These are phyloP conservation scores for Phoenix dactylifera DNA, from an alignment of 176 grass and related monocot genomes.

Conservation along the genomic window DNA sequence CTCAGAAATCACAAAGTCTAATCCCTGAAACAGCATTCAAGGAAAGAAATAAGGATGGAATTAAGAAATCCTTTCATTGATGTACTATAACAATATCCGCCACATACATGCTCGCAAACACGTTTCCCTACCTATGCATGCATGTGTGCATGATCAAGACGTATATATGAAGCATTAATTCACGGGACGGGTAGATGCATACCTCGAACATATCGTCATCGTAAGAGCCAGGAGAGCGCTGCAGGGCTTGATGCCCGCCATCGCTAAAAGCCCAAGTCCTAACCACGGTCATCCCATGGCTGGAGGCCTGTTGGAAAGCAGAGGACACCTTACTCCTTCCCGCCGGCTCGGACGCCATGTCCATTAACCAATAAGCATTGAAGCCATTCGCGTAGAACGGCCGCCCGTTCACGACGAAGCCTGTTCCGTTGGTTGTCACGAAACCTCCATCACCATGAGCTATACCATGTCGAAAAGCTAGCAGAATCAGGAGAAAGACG, in stretches of 20 bases:
- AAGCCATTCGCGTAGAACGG: slow-evolving; percentile 66
- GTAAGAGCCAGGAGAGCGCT: slow-evolving; percentile 55
- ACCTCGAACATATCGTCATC: slow-evolving; percentile 68
- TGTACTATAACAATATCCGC: too few species aligned
- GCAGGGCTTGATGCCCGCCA: slow-evolving; percentile 44
- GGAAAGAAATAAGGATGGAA: background rate
- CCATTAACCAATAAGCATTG: slow-evolving; percentile 91
- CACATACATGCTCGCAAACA: too few species aligned
- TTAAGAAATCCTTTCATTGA: background rate
- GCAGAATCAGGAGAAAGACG: too few species aligned
- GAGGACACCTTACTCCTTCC: slow-evolving; percentile 24
- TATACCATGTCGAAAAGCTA: too few species aligned
- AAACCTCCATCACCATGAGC: background rate
- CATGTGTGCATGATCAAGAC: too few species aligned
- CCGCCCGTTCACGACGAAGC: slow-evolving; percentile 26
- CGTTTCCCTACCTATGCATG: too few species aligned
- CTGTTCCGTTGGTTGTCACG: slow-evolving; percentile 25
- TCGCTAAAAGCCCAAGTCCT: slow-evolving; percentile 78
- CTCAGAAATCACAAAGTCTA: slow-evolving; percentile 76
- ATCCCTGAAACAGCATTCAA: slow-evolving; percentile 22
- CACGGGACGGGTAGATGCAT: too few species aligned
- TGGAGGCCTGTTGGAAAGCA: slow-evolving; percentile 37
- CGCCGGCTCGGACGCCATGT: slow-evolving; percentile 32
- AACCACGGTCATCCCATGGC: slow-evolving; percentile 47
- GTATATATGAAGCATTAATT: too few species aligned